Evolutionary conservation across 345 rosid species (phyloP), one percentile per base, ranked within the genome.

Genomic region (Arabis hirsuta): DNA sequence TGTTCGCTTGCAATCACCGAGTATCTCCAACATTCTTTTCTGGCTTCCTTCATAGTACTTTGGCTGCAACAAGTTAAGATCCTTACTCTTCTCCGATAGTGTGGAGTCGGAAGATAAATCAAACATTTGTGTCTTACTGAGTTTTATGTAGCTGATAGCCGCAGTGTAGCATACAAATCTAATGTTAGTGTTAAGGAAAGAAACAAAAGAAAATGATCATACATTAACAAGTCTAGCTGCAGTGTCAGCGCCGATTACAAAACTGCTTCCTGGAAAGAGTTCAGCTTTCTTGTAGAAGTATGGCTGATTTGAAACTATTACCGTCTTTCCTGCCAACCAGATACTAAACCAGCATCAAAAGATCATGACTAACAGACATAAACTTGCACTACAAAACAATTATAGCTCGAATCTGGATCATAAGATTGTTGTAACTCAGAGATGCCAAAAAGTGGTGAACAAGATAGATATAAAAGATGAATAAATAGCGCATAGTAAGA

Each of bases 241-340:
- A 32, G 99, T 95, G 75, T 95, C 99, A 22, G 85, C 96, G 44
- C 99, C 97, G 71, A 91, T 88, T 22, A 91, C 97, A 74, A 95
- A 91, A 59, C 90, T 84, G 78, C 99, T 95, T 67, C 96, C 97
- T 2, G 96, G 97, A 67, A 95, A 95, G 65, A 95, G 84, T 57
- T 89, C 96, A 42, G 96, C 96, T 83, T 91, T 95, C 88, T 87
- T 95, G 77, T 95, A 89, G 67, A 91, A 95, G 69, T 76, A 91
- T 55, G 97, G 99, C 85, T 95, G 97, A 78, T 85, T 91, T 75
- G 99, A 95, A 79, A 95, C 69, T 76, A 95, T 95, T 47, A 95
- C 79, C 0, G 90, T 78, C 81, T 84, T 90, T 77, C 97, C 99
- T 91, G 91, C 79, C 76, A 88, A 63, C 51, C 67, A 14, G 71